phyloP scores from a whole-genome alignment of 148 eudicot genomes.

The Polygonum maritimum region DNA sequence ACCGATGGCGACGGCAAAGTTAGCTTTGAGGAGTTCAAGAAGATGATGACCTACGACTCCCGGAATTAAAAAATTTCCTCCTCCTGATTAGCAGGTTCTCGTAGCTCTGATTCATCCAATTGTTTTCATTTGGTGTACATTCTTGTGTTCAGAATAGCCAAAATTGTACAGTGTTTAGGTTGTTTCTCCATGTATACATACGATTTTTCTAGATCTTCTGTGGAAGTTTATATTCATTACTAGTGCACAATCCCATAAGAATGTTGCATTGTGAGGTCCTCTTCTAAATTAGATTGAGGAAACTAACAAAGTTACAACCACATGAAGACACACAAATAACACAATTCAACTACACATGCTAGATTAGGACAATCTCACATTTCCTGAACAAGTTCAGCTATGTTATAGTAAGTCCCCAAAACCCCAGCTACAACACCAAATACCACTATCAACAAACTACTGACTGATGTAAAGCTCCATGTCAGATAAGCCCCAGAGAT shows the following conservation, averaged over 20 bases:
- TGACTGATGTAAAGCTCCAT: slow-evolving; percentile 17
- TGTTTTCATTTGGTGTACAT: neutral
- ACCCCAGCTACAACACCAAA: slow-evolving; percentile 19
- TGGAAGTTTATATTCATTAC: neutral
- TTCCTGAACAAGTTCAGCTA: slow-evolving; percentile 19
- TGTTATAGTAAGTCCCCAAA: slow-evolving; percentile 21
- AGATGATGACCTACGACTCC: slow-evolving; percentile 40
- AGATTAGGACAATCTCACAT: slow-evolving; percentile 6
- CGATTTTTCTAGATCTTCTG: too few species aligned
- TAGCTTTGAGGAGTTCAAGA: slow-evolving; percentile 64
- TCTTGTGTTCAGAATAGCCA: neutral
- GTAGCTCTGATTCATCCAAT: too few species aligned
- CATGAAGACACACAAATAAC: neutral
- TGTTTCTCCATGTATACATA: too few species aligned
- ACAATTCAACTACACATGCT: too few species aligned
- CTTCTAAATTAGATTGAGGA: too few species aligned
- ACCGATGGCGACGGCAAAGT: slow-evolving; percentile 67
- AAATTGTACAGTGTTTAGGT: too few species aligned
- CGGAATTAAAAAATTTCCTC: neutral
- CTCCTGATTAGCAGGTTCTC: neutral
- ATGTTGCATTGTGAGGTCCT: neutral
- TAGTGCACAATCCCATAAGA: neutral
- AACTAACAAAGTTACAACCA: neutral
- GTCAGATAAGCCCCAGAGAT: slow-evolving; percentile 10
- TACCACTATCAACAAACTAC: slow-evolving; percentile 16